These are phyloP conservation scores for Colletotrichum theobromicola DNA, from an alignment of 2,329 filamentous ascomycete species.

Conservation along the genomic window DNA sequence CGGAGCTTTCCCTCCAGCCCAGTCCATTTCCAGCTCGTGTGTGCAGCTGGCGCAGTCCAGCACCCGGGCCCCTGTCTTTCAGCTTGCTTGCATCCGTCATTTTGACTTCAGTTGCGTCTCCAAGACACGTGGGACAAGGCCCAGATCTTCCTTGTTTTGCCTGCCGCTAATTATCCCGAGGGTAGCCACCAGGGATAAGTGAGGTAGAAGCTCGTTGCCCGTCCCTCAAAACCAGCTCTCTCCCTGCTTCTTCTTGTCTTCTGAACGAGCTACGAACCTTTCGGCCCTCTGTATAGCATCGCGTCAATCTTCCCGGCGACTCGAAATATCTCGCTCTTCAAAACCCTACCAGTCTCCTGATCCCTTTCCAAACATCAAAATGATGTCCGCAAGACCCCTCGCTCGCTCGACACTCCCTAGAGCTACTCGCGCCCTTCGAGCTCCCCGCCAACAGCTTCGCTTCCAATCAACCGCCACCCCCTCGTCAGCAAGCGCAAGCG, in stretches of 20 bases:
- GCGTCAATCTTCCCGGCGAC: background rate
- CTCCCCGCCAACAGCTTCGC: constrained; percentile 35
- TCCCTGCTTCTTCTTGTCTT: background rate
- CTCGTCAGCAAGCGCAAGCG: constrained; percentile 20
- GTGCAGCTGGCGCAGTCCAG: background rate
- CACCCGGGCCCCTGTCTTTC: background rate
- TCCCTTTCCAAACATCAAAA: constrained; percentile 7
- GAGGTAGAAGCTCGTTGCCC: background rate
- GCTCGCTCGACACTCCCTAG: constrained; percentile 30
- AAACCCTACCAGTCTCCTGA: background rate
- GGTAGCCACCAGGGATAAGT: background rate
- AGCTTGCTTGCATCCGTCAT: constrained; percentile 1
- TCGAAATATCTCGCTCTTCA: background rate
- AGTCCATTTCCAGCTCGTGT: background rate
- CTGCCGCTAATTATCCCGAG: background rate
- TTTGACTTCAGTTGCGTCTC: background rate
- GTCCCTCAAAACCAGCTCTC: background rate
- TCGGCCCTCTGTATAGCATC: background rate
- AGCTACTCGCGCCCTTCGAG: constrained; percentile 29
- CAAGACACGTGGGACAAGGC: background rate
- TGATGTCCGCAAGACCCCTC: constrained; percentile 35
- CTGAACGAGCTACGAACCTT: background rate
- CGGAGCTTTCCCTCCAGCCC: constrained; percentile 15
- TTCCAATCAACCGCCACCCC: constrained; percentile 46
- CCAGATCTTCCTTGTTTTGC: background rate